A percentile compares a stretch with the other conserved stretches of the same genome.
Conservation (phyloP, 495 filamentous ascomycete genomes). For the Penicillium crystallinum region DNA sequence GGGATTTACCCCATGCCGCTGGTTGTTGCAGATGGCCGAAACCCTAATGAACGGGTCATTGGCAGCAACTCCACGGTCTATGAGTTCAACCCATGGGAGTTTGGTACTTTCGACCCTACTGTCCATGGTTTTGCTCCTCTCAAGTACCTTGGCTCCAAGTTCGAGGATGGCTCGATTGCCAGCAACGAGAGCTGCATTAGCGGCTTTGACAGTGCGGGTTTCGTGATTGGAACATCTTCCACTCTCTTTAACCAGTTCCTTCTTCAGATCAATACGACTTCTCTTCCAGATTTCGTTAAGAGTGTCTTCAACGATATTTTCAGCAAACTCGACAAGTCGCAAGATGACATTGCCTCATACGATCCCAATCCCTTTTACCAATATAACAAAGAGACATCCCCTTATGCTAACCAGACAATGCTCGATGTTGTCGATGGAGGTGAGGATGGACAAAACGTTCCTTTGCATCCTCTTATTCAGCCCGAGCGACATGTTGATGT, state of each 20-base stretch:
- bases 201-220: slow-evolving; percentile 84
- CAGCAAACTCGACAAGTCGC: slow-evolving; percentile 41
- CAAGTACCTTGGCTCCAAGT: slow-evolving; percentile 74
- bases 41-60: slow-evolving; percentile 58
- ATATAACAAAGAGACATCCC: slow-evolving; percentile 62
- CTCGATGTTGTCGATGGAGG: slow-evolving; percentile 86
- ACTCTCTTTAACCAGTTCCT: slow-evolving; percentile 81
- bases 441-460: slow-evolving; percentile 82
- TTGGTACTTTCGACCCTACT: slow-evolving; percentile 80
- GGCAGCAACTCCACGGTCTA: slow-evolving; percentile 74
- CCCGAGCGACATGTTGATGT: slow-evolving; percentile 75
- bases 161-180: slow-evolving; percentile 58
- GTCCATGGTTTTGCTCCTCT: slow-evolving; percentile 73
- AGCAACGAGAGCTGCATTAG: slow-evolving; percentile 58
- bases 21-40: slow-evolving; percentile 69
- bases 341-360: slow-evolving; percentile 79
- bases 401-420: slow-evolving; percentile 43
- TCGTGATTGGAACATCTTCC: slow-evolving; percentile 85
- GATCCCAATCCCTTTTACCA: slow-evolving; percentile 79
- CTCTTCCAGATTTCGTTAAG: slow-evolving; percentile 49
- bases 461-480: slow-evolving; percentile 80
- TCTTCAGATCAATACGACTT: slow-evolving; percentile 49
- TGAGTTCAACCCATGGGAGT: slow-evolving; percentile 85
- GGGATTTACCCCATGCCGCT: slow-evolving; percentile 79
- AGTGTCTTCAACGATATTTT: slow-evolving; percentile 54